phyloP scores from a whole-genome alignment of 305 asterid species.

The Fraxinus sp. region DNA sequence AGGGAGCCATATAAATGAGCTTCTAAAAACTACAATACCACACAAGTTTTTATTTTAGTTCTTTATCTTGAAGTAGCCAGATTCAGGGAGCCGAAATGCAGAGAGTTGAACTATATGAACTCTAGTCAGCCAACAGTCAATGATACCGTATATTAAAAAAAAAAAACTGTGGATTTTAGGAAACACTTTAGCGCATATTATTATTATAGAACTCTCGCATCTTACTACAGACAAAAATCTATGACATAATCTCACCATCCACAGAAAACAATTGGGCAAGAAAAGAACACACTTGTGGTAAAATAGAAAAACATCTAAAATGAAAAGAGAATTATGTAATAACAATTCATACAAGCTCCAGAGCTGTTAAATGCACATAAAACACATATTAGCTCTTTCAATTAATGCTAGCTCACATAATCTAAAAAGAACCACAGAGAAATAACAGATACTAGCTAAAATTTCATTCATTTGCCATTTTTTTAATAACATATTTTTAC shows the following conservation, averaged over 20 bases:
- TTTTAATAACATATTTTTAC: not conserved
- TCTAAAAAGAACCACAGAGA: not conserved
- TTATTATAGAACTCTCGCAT: not conserved
- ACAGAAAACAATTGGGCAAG: not conserved
- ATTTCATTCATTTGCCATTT: not conserved
- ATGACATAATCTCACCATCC: not conserved
- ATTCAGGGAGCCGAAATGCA: not conserved
- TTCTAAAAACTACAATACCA: not conserved
- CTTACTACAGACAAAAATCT: not conserved
- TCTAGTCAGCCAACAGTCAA: not conserved
- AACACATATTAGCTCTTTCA: not conserved
- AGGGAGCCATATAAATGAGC: not conserved
- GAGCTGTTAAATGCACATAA: not conserved
- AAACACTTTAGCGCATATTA: not conserved
- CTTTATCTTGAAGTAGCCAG: not conserved
- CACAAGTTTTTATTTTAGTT: not conserved
- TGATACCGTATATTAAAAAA: not conserved
- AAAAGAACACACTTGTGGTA: constrained; percentile 21
- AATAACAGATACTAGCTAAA: not conserved
- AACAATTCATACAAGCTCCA: constrained; percentile 5
- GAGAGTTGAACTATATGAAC: not conserved
- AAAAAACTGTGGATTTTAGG: not conserved
- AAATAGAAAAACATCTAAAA: not conserved
- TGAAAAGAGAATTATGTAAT: not conserved
- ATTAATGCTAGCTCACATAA: not conserved